A percentile compares a stretch with the other conserved stretches of the same genome.
These are phyloP conservation scores for Tylopilus sp. DNA, from an alignment of 768 basidiomycete genomes.

Conservation along the genomic window DNA sequence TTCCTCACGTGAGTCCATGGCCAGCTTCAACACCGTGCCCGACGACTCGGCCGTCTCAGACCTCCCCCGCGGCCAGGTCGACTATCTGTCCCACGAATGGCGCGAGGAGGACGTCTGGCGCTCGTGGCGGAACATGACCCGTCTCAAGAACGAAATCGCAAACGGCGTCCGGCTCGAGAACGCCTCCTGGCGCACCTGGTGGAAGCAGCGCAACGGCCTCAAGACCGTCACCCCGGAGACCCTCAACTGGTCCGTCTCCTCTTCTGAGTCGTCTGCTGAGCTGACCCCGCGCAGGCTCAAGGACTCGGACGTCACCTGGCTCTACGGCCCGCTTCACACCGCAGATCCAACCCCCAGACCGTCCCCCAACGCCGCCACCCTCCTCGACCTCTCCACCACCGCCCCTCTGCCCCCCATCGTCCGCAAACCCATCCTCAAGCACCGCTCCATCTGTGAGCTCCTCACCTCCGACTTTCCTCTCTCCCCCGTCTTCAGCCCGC, in stretches of 20 bases:
- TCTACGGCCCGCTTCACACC: constrained; percentile 95
- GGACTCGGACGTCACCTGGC: constrained; percentile 98
- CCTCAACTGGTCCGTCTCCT: constrained; percentile 89
- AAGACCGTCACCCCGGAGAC: constrained; percentile 96
- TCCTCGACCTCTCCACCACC: constrained; percentile 34
- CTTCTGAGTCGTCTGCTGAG: too few species aligned
- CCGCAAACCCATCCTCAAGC: constrained; percentile 91
- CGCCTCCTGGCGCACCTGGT: constrained; percentile 98
- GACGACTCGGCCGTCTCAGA: constrained; percentile 83
- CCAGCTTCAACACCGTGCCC: constrained; percentile 57
- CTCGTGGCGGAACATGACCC: constrained; percentile 97
- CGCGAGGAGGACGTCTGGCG: constrained; percentile 97
- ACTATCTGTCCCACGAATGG: constrained; percentile 98
- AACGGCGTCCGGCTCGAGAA: constrained; percentile 96
- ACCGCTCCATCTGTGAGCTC: constrained; percentile 87
- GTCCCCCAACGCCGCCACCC: constrained; percentile 35
- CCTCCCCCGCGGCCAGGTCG: constrained; percentile 88
- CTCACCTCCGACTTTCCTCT: constrained; percentile 70
- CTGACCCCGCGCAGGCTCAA: too few species aligned
- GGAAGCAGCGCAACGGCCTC: constrained; percentile 96
- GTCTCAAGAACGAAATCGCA: constrained; percentile 96
- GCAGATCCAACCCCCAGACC: constrained; percentile 67
- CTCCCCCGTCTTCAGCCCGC: constrained; percentile 59
- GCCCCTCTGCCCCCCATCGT: constrained; percentile 34
- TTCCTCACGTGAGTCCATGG: constrained; percentile 50